Percentiles rank a stretch among this genome's conserved stretches.
Conservation (phyloP, 352 stramenopile genomes). For the Elongisporangium prolatum region DNA sequence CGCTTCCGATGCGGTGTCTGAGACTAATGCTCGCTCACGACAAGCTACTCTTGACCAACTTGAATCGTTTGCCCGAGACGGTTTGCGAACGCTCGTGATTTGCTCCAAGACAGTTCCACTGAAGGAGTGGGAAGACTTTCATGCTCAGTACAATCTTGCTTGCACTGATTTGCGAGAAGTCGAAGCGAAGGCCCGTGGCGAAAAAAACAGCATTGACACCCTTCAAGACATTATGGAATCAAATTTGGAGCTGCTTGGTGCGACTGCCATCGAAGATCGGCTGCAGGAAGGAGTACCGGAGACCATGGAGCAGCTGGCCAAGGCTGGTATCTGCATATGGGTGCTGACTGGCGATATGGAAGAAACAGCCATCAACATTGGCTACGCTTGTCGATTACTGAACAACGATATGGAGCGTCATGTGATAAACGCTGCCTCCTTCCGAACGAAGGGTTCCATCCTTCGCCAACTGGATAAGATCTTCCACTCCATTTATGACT, state of each 20-base stretch:
- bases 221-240: slow-evolving; percentile 79
- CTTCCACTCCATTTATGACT: slow-evolving; percentile 63
- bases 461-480: slow-evolving; percentile 73
- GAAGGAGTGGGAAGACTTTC: slow-evolving; percentile 63
- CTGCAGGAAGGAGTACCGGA: slow-evolving; percentile 81
- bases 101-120: slow-evolving; percentile 53
- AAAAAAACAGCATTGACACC: slow-evolving; percentile 56
- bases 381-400: slow-evolving; percentile 76
- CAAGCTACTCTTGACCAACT: slow-evolving; percentile 60
- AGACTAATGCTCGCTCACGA: slow-evolving; percentile 33
- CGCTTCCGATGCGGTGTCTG: slow-evolving; percentile 17
- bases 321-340: slow-evolving; percentile 84
- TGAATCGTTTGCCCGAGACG: slow-evolving; percentile 81
- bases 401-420: slow-evolving; percentile 94
- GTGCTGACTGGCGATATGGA: slow-evolving; percentile 88
- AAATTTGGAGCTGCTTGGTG: slow-evolving; percentile 71
- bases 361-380: slow-evolving; percentile 89
- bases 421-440: slow-evolving; percentile 70
- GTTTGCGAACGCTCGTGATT: slow-evolving; percentile 86
- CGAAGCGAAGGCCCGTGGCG: slow-evolving; percentile 54
- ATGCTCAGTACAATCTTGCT: slow-evolving; percentile 55
- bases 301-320: slow-evolving; percentile 67
- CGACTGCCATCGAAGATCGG: slow-evolving; percentile 85
- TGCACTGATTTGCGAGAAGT: slow-evolving; percentile 63
- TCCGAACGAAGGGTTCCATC: slow-evolving; percentile 60